Evolutionary conservation across 2,329 filamentous ascomycete genomes (phyloP).

Genomic region (Fusarium sp.): DNA sequence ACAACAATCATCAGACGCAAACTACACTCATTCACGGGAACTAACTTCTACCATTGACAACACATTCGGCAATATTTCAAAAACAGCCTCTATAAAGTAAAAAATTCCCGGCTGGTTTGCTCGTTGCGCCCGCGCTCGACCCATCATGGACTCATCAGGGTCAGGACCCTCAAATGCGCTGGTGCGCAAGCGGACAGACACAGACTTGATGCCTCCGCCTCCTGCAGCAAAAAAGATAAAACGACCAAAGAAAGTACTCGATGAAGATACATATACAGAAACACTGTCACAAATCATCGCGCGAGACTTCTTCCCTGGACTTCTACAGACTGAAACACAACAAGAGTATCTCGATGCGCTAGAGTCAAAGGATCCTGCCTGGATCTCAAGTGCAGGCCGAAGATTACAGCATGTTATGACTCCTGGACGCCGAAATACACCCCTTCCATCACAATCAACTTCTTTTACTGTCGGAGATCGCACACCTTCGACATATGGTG

Average conservation of each 20-base stretch:
- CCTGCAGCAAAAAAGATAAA: conserved; percentile 90
- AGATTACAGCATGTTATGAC: conserved; percentile 84
- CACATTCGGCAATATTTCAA: neutral
- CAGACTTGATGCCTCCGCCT: conserved; percentile 84
- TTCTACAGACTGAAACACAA: conserved; percentile 86
- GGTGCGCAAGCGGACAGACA: conserved; percentile 75
- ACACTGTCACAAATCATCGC: conserved; percentile 94
- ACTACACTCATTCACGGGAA: neutral
- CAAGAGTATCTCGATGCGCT: conserved; percentile 93
- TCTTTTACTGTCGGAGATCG: conserved; percentile 50
- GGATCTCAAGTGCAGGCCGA: conserved; percentile 85
- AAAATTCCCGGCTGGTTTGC: neutral
- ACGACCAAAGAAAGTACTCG: conserved; percentile 85
- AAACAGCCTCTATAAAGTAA: neutral
- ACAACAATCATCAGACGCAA: neutral
- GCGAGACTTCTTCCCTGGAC: conserved; percentile 94
- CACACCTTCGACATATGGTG: conserved; percentile 75
- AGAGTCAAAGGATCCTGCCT: conserved; percentile 83
- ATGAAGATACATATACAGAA: conserved; percentile 93
- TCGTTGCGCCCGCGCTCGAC: neutral
- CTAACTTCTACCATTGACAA: neutral
- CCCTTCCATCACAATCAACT: conserved; percentile 32
- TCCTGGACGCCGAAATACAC: conserved; percentile 65
- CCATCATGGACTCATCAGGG: conserved; percentile 51
- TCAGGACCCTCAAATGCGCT: conserved; percentile 65